Percentiles rank a stretch among this genome's conserved stretches.
Conservation (phyloP, 176 grass and related monocot genomes). For the Avena atlantica region DNA sequence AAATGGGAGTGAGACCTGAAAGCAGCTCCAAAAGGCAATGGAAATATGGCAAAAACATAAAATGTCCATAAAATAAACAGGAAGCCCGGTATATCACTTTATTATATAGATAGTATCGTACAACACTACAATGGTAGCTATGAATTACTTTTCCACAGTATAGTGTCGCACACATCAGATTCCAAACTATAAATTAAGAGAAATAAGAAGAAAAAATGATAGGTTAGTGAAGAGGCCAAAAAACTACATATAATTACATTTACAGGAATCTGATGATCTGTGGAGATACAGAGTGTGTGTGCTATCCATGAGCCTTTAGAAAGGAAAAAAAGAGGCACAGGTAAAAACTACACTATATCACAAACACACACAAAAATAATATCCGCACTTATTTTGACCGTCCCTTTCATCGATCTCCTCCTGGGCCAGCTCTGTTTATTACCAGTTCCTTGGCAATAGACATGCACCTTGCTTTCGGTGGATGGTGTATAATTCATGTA, state of each 20-base stretch:
- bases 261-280: slow-evolving; percentile 34
- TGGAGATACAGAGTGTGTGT: background rate
- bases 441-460: slow-evolving; percentile 31
- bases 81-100: slow-evolving; percentile 22
- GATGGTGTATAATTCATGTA: background rate
- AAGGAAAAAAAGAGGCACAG: background rate
- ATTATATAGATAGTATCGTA: slow-evolving; percentile 38
- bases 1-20: background rate
- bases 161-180: background rate
- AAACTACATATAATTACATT: slow-evolving; percentile 58
- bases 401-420: background rate
- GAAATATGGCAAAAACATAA: background rate
- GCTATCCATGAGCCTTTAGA: background rate
- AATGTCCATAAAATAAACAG: background rate
- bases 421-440: background rate
- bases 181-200: slow-evolving; percentile 4
- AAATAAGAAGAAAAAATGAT: slow-evolving; percentile 3
- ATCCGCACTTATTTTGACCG: slow-evolving; percentile 16
- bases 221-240: slow-evolving; percentile 35
- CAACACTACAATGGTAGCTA: slow-evolving; percentile 34
- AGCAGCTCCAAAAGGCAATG: background rate
- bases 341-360: background rate
- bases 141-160: background rate
- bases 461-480: background rate
- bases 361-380: background rate